Evolutionary conservation across 129 eudicot genomes (phyloP).

Genomic region (Flaveria linearis): DNA sequence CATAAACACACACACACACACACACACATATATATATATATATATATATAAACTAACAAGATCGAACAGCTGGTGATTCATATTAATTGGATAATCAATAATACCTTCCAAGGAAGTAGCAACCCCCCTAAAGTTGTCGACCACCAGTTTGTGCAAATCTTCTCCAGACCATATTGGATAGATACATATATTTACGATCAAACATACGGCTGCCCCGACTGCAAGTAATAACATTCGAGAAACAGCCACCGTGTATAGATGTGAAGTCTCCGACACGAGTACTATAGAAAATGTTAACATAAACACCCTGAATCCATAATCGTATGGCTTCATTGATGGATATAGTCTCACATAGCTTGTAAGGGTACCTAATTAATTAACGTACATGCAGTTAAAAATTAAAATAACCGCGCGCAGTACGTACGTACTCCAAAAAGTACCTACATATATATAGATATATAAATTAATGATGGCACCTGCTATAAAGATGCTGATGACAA

Average conservation of each 20-base stretch:
- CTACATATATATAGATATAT: too few relatives aligned
- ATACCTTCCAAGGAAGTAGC: constrained; percentile 89
- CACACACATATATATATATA: too few relatives aligned
- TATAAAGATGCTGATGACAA: constrained; percentile 64
- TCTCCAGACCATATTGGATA: constrained; percentile 94
- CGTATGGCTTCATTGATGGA: constrained; percentile 76
- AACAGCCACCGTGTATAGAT: constrained; percentile 60
- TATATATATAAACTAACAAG: too few relatives aligned
- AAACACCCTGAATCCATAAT: constrained; percentile 83
- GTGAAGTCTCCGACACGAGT: constrained; percentile 69
- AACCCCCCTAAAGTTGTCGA: constrained; percentile 77
- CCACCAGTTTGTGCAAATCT: constrained; percentile 86
- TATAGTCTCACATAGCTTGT: constrained; percentile 68
- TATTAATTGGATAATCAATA: not conserved
- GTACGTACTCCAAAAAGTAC: too few relatives aligned
- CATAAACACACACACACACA: too few relatives aligned
- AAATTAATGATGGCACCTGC: constrained; percentile 38
- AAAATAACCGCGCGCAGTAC: not conserved
- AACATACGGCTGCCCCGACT: constrained; percentile 63
- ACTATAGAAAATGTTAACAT: constrained; percentile 72
- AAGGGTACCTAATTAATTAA: constrained; percentile 44
- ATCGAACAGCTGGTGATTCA: too few relatives aligned
- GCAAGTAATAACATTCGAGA: constrained; percentile 68
- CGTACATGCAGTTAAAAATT: too few relatives aligned
- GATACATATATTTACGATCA: constrained; percentile 49